These are phyloP conservation scores for Sesbania bispinosa DNA, from an alignment of 306 rosid genomes.

Conservation along the genomic window DNA sequence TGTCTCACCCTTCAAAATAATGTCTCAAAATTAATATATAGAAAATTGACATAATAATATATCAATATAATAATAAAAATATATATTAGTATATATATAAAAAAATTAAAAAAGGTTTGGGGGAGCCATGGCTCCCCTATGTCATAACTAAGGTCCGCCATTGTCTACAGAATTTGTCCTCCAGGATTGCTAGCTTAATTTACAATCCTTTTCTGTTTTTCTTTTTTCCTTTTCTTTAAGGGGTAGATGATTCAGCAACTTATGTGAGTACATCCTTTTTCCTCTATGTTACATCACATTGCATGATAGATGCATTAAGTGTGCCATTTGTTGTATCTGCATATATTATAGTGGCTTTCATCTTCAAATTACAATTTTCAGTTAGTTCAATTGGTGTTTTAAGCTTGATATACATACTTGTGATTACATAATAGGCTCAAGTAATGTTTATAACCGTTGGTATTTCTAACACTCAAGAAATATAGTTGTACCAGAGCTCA, in stretches of 20 bases:
- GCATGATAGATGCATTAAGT: not conserved
- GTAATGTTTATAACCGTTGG: not conserved
- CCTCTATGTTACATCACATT: not conserved
- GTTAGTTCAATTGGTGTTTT: not conserved
- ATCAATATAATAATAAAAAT: too few species aligned
- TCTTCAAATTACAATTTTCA: not conserved
- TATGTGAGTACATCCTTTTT: not conserved
- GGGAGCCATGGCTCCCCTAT: too few species aligned
- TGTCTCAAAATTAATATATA: too few species aligned
- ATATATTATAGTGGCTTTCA: not conserved
- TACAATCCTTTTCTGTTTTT: not conserved
- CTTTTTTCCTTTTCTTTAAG: too few species aligned
- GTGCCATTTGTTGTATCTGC: not conserved
- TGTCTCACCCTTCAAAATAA: too few species aligned
- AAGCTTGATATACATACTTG: not conserved
- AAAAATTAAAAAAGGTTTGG: too few species aligned
- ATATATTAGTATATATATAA: too few species aligned
- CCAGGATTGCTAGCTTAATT: not conserved
- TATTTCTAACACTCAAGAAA: not conserved
- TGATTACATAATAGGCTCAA: not conserved
- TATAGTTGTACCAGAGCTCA: slow-evolving; percentile 7
- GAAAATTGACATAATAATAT: too few species aligned
- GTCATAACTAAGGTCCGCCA: too few species aligned
- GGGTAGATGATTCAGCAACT: slow-evolving; percentile 6
- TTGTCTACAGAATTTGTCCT: slow-evolving; percentile 13